These are phyloP conservation scores for Hymenoscyphus fructigenus DNA, from an alignment of 2,329 filamentous ascomycete genomes.

Conservation along the genomic window DNA sequence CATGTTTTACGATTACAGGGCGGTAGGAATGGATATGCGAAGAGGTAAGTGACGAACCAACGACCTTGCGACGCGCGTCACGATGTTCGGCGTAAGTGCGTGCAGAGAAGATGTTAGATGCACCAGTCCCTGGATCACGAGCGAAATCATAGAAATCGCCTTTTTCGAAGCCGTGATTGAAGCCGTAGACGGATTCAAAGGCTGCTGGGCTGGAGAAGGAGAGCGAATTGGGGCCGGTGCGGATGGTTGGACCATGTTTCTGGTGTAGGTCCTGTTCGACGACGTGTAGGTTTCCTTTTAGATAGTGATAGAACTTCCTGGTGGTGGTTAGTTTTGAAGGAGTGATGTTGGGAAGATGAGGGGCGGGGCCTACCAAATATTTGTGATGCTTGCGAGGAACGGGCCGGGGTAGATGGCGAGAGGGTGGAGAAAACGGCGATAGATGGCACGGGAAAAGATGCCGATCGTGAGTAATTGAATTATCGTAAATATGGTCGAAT, in stretches of 20 bases:
- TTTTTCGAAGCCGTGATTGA: slow-evolving; percentile 16
- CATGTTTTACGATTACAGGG: neutral
- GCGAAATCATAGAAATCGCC: slow-evolving; percentile 16
- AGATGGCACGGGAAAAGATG: slow-evolving; percentile 5
- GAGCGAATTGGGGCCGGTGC: slow-evolving; percentile 32
- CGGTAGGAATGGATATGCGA: neutral
- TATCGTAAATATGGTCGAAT: neutral
- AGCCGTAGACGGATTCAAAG: slow-evolving; percentile 50
- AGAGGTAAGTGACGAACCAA: slow-evolving; percentile 10
- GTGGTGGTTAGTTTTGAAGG: too few species aligned
- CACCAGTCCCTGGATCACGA: slow-evolving; percentile 1
- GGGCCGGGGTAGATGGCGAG: slow-evolving; percentile 14
- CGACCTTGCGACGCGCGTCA: slow-evolving; percentile 12
- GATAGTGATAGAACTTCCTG: neutral
- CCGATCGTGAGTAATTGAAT: neutral
- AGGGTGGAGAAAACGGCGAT: slow-evolving; percentile 14
- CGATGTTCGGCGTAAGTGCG: slow-evolving; percentile 12
- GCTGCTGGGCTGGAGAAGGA: slow-evolving; percentile 40
- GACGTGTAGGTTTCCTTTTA: neutral
- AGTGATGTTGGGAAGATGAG: too few species aligned
- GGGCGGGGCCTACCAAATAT: slow-evolving; percentile 3
- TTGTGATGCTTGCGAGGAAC: slow-evolving; percentile 12
- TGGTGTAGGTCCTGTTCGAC: slow-evolving; percentile 11
- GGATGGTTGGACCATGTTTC: slow-evolving; percentile 4
- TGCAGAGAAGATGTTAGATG: slow-evolving; percentile 11